These are phyloP conservation scores for Oenanthe sinensis DNA, from an alignment of 129 eudicot species.

Conservation along the genomic window DNA sequence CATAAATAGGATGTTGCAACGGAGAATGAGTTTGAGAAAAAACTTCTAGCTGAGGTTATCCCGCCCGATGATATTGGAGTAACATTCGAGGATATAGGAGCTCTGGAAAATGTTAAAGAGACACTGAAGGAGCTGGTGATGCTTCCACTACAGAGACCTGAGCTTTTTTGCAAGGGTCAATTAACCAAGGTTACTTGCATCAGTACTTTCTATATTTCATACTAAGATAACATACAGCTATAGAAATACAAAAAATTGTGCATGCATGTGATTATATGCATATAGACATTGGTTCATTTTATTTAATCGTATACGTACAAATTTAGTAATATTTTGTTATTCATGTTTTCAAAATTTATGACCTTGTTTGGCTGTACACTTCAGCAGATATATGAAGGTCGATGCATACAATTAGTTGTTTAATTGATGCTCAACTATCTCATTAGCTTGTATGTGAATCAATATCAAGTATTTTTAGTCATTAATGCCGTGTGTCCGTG, in stretches of 20 bases:
- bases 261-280: neutral
- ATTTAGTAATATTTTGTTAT: too few species aligned
- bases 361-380: neutral
- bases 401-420: neutral
- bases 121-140: slow-evolving; percentile 92
- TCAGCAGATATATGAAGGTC: neutral
- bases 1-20: slow-evolving; percentile 72
- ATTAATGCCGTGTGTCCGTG: neutral
- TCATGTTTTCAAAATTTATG: neutral
- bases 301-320: neutral
- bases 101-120: slow-evolving; percentile 90
- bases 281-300: neutral
- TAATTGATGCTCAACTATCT: neutral
- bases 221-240: neutral
- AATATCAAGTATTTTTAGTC: neutral
- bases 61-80: slow-evolving; percentile 96
- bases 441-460: neutral
- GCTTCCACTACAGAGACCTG: slow-evolving; percentile 96
- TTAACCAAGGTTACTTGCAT: slow-evolving; percentile 57
- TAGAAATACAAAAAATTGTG: neutral
- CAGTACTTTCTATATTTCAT: neutral
- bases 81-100: slow-evolving; percentile 96
- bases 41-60: slow-evolving; percentile 84
- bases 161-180: slow-evolving; percentile 97
- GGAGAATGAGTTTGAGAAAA: slow-evolving; percentile 91